phyloP scores from a whole-genome alignment of 2,329 filamentous ascomycete species.

The Bipolaris oryzae region DNA sequence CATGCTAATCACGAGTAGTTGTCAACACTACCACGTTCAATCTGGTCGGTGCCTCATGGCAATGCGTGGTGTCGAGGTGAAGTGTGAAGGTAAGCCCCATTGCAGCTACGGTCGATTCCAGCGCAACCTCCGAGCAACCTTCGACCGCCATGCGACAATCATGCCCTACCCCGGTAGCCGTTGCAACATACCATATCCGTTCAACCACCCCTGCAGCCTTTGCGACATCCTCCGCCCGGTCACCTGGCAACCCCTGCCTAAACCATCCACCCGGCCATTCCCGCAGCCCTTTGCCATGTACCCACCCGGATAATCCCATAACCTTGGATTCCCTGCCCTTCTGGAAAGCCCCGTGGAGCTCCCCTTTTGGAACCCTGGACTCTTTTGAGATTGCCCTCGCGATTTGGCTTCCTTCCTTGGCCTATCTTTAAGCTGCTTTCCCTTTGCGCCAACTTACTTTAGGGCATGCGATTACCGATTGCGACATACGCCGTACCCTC shows the following conservation, averaged over 20 bases:
- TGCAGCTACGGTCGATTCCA: conserved; percentile 9
- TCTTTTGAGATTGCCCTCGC: conserved; percentile 3
- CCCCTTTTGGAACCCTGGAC: neutral
- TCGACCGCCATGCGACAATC: conserved; percentile 13
- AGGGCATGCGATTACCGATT: conserved; percentile 4
- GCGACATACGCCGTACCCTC: neutral
- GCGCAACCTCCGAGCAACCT: conserved; percentile 9
- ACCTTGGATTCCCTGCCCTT: neutral
- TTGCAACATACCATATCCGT: neutral
- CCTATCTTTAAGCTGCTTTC: neutral
- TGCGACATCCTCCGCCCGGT: neutral
- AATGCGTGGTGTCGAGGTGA: conserved; percentile 28
- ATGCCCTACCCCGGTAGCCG: neutral
- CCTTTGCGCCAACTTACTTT: neutral
- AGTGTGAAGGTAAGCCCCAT: conserved; percentile 25
- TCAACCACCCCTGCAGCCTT: neutral
- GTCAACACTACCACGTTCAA: conserved; percentile 18
- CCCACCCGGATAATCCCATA: neutral
- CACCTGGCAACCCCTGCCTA: neutral
- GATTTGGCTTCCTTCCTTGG: neutral
- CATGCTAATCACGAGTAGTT: conserved; percentile 31
- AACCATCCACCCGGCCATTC: no score
- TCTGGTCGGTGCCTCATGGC: conserved; percentile 10
- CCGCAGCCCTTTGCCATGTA: no score
- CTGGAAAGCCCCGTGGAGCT: neutral